phyloP scores from a whole-genome alignment of 352 stramenopile species.

The Globisporangium recalcitrans region DNA sequence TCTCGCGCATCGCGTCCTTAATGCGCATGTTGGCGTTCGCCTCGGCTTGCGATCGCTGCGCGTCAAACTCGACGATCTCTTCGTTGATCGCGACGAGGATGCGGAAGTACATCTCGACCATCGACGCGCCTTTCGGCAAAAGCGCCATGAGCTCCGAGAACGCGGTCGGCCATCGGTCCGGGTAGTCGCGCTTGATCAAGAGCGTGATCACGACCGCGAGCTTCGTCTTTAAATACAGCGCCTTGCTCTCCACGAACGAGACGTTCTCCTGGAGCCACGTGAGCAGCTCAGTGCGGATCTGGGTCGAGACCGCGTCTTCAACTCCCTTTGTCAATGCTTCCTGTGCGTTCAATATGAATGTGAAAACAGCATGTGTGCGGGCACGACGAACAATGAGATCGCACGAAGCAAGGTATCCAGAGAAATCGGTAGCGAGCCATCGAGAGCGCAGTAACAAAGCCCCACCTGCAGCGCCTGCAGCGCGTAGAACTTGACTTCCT shows the following conservation, averaged over 20 bases:
- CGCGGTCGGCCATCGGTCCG: slow-evolving; percentile 74
- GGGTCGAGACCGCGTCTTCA: slow-evolving; percentile 36
- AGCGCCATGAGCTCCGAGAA: slow-evolving; percentile 83
- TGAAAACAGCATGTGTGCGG: background rate
- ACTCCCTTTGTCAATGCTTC: slow-evolving; percentile 41
- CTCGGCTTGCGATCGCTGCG: slow-evolving; percentile 50
- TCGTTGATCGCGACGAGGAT: slow-evolving; percentile 88
- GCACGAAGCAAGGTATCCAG: background rate
- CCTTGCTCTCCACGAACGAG: slow-evolving; percentile 47
- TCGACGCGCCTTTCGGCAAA: slow-evolving; percentile 59
- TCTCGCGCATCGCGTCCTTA: slow-evolving; percentile 86
- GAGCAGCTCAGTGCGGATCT: slow-evolving; percentile 54
- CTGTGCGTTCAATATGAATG: no score
- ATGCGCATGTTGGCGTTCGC: slow-evolving; percentile 77
- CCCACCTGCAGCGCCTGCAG: slow-evolving; percentile 58
- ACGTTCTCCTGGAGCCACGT: slow-evolving; percentile 61
- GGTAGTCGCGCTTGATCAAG: slow-evolving; percentile 88
- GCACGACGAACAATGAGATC: background rate
- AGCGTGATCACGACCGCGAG: slow-evolving; percentile 75
- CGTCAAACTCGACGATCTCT: slow-evolving; percentile 89
- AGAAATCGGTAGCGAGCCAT: background rate
- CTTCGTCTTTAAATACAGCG: slow-evolving; percentile 84
- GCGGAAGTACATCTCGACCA: slow-evolving; percentile 90
- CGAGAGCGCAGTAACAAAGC: background rate
- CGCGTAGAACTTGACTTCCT: slow-evolving; percentile 83